phyloP scores from a whole-genome alignment of 768 basidiomycete genomes.

The Coprinopsis marcescibilis region DNA sequence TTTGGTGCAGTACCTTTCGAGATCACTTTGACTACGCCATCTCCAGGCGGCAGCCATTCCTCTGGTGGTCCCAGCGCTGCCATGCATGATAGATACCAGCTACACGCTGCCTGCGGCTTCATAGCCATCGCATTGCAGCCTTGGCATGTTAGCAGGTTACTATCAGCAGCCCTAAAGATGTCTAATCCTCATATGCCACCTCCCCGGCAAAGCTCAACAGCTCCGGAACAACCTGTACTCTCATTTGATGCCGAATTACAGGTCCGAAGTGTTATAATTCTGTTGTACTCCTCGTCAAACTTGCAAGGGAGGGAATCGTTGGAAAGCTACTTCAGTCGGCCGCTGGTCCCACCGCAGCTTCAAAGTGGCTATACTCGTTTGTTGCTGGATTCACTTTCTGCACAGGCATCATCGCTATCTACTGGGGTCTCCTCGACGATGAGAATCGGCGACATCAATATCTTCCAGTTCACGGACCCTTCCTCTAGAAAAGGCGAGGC shows the following conservation, averaged over 20 bases:
- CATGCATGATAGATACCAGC: slow-evolving; percentile 25
- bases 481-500: slow-evolving; percentile 16
- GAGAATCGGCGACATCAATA: slow-evolving; percentile 43
- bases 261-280: slow-evolving; percentile 37
- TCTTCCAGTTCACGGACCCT: slow-evolving; percentile 41
- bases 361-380: slow-evolving; percentile 48
- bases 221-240: background rate
- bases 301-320: slow-evolving; percentile 13
- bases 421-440: background rate
- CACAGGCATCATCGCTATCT: background rate
- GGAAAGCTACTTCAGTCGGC: slow-evolving; percentile 47
- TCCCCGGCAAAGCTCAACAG: no score
- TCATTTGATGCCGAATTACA: slow-evolving; percentile 1
- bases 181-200: background rate
- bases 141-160: slow-evolving; percentile 47
- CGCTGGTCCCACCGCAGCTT: slow-evolving; percentile 51
- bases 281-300: slow-evolving; percentile 39
- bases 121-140: slow-evolving; percentile 53
- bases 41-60: slow-evolving; percentile 17
- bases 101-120: slow-evolving; percentile 42
- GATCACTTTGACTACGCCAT: slow-evolving; percentile 47
- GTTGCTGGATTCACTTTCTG: slow-evolving; percentile 33
- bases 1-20: slow-evolving; percentile 59
- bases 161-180: slow-evolving; percentile 34
- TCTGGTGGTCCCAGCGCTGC: background rate